A percentile compares a stretch with the other conserved stretches of the same genome.
phyloP scores from a whole-genome alignment of 345 rosid genomes.

The Trapa bicornis region DNA sequence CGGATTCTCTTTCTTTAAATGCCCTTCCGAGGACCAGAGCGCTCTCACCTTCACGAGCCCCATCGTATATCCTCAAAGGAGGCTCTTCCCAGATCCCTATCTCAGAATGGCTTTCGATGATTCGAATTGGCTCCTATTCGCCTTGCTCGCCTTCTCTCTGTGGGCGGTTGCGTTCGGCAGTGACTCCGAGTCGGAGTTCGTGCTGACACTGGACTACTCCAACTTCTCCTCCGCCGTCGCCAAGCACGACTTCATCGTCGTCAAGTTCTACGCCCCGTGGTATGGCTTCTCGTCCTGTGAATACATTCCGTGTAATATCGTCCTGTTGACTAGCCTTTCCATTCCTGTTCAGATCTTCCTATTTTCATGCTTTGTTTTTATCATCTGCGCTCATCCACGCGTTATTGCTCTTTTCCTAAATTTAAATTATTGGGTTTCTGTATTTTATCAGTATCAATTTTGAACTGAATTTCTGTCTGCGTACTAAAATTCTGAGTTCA shows the following conservation, averaged over 20 bases:
- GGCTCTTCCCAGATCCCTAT: not conserved
- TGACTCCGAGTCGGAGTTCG: conserved; percentile 49
- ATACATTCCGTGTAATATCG: not conserved
- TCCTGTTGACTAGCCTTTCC: not conserved
- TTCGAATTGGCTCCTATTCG: conserved; percentile 23
- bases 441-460: not conserved
- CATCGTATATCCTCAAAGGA: too few relatives aligned
- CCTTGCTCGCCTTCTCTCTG: conserved; percentile 21
- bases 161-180: conserved; percentile 25
- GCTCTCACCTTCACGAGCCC: not conserved
- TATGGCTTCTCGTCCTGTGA: conserved; percentile 6
- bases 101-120: conserved; percentile 31
- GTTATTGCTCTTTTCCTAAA: not conserved
- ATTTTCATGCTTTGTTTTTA: conserved; percentile 4
- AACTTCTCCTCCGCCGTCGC: conserved; percentile 67
- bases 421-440: not conserved
- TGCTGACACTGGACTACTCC: conserved; percentile 70
- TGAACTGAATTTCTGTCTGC: too few relatives aligned
- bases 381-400: not conserved
- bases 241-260: conserved; percentile 80
- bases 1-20: not conserved
- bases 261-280: conserved; percentile 98
- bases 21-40: not conserved
- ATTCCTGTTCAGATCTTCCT: not conserved
- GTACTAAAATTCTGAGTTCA: too few relatives aligned